Evolutionary conservation across 1,284 basidiomycete species (phyloP), one percentile per base, ranked within the genome.

Genomic region (Ustilago lituana): DNA sequence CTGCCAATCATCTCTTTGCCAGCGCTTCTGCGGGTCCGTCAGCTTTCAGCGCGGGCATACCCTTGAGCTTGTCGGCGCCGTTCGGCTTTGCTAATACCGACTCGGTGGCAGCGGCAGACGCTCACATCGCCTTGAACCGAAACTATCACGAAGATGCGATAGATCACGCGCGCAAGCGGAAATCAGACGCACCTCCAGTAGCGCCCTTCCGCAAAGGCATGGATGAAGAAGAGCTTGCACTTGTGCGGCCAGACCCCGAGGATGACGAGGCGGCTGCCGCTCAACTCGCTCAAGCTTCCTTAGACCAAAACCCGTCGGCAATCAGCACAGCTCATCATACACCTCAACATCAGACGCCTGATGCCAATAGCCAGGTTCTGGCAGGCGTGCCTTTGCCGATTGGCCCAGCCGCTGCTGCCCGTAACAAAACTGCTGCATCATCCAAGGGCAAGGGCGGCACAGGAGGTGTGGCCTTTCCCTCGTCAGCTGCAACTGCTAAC

Each of bases 1-100:
- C 76, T 8, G 77, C 77, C 31, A 79, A 76, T 39, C 63, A 74
- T 33, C 74, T 76, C 22, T 76, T 76, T 32, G 65, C 72, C 14
- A 72, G 69, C 37, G 69, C 69, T 10, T 60, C 48, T 19, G 56
- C 68, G 7, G 55, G 45, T n/a, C 68, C 55, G 0, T 54, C 54
- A 1, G 41, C 58, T 2, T 60, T 71, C 35, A 51, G 62, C 8
- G 27, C 47, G 9, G 55, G 61, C 29, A 45, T 51, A 8, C 37
- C n/a, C 20, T 26, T 43, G 27, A 65, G 51, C 41, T 36, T 47
- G 27, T 59, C 62, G 14, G 38, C 46, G 3, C 20, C 50, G 1
- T 49, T 62, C n/a, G 56, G 58, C 3, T 45, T 65, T 8, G 38
- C 47, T 5, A 46, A 59, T n/a, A 8, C 19, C 1, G 48, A 56